Conservation (phyloP, 306 rosid species). For the Vicia faba region DNA sequence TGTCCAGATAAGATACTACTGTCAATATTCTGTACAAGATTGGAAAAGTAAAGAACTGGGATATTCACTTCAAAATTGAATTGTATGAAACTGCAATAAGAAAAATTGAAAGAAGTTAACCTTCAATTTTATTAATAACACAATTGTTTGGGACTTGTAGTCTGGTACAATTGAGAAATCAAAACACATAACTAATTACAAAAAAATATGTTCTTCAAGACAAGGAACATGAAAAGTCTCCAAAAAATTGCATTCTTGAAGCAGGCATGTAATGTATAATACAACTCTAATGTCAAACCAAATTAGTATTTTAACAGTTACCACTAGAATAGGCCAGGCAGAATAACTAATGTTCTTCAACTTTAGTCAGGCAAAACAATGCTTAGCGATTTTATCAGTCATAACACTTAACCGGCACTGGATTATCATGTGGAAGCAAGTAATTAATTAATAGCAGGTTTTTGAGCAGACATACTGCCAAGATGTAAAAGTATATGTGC, state of each 20-base stretch:
- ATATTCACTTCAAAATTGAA: slow-evolving; percentile 24
- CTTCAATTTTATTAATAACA: not conserved
- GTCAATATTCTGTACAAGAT: slow-evolving; percentile 8
- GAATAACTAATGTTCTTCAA: not conserved
- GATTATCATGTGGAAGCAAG: slow-evolving; percentile 3
- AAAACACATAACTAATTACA: slow-evolving; percentile 4
- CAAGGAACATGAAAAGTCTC: slow-evolving; percentile 4
- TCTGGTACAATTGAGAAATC: not conserved
- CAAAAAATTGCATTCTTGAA: slow-evolving; percentile 2
- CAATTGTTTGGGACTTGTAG: not conserved
- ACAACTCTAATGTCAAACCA: slow-evolving; percentile 19
- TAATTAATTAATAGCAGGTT: not conserved
- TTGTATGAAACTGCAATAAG: not conserved
- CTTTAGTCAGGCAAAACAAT: not conserved
- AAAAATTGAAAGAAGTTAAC: slow-evolving; percentile 3
- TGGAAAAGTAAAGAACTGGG: not conserved
- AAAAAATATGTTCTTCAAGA: slow-evolving; percentile 7
- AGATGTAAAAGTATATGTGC: not conserved
- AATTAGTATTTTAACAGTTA: slow-evolving; percentile 18
- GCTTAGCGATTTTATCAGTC: not conserved
- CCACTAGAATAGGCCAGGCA: not conserved
- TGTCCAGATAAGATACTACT: slow-evolving; percentile 2
- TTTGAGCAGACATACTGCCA: slow-evolving; percentile 5
- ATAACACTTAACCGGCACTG: slow-evolving; percentile 16
- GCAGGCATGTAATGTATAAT: not conserved